Evolutionary conservation across 805 yeast species (phyloP).

Genomic region (Wickerhamomyces mucosus): DNA sequence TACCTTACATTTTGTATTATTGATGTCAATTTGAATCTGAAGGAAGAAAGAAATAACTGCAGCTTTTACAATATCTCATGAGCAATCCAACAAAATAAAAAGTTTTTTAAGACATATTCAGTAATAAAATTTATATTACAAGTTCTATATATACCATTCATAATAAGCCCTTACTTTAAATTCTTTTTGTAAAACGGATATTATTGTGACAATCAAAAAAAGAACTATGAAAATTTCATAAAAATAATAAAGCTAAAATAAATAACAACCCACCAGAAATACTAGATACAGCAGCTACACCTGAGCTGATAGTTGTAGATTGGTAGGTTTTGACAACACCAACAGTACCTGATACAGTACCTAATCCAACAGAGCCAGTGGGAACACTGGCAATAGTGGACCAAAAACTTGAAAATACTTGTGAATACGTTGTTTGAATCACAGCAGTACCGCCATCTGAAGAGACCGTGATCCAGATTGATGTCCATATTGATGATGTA

Average conservation of each 20-base stretch:
- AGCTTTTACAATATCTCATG: too few species aligned
- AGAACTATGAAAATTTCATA: constrained; percentile 9
- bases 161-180: too few species aligned
- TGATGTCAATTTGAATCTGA: too few species aligned
- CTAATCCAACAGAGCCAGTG: constrained; percentile 72
- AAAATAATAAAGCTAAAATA: constrained; percentile 10
- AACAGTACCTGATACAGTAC: constrained; percentile 57
- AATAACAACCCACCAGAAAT: constrained; percentile 10
- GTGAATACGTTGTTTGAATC: constrained; percentile 44
- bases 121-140: too few species aligned
- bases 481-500: constrained; percentile 23
- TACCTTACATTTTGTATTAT: too few species aligned
- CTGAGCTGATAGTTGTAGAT: constrained; percentile 24
- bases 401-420: constrained; percentile 39
- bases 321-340: constrained; percentile 49
- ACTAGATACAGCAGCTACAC: constrained; percentile 4
- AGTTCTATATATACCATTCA: too few species aligned
- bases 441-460: constrained; percentile 37
- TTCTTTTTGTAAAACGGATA: too few species aligned
- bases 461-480: constrained; percentile 45
- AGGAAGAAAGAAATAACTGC: too few species aligned
- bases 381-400: constrained; percentile 36
- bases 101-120: too few species aligned
- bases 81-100: too few species aligned
- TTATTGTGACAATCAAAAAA: background rate